Evolutionary conservation across 2,329 filamentous ascomycete genomes (phyloP).

Genomic region (Aspergillus fumigatiaffinis): DNA sequence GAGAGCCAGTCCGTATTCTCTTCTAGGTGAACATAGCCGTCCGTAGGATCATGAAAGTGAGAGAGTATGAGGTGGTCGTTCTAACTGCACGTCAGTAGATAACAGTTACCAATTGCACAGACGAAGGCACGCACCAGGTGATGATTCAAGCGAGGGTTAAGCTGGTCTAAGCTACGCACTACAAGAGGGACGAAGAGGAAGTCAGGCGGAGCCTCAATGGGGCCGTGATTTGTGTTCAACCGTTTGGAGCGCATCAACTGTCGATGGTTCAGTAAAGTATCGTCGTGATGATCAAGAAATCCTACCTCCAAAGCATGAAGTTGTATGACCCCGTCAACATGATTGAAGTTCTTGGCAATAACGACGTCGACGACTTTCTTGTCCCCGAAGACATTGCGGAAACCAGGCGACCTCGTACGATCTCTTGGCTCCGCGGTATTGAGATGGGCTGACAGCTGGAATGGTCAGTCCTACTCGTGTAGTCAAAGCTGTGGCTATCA

Average conservation of each 20-base stretch:
- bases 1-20: constrained; percentile 47
- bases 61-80: constrained; percentile 87
- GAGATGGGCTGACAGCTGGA: not conserved
- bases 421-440: constrained; percentile 17
- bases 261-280: constrained; percentile 24
- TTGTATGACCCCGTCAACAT: constrained; percentile 70
- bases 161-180: constrained; percentile 27
- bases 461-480: not conserved
- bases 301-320: constrained; percentile 66
- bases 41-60: constrained; percentile 70
- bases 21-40: constrained; percentile 73
- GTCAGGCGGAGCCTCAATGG: constrained; percentile 68
- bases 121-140: constrained; percentile 36
- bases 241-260: constrained; percentile 75
- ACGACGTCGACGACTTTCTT: constrained; percentile 72
- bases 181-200: constrained; percentile 81
- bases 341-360: constrained; percentile 74
- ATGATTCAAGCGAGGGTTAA: constrained; percentile 32
- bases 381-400: constrained; percentile 41
- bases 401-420: constrained; percentile 16
- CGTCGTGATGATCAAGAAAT: not conserved
- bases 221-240: constrained; percentile 69
- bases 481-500: not conserved
- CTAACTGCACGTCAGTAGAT: constrained; percentile 18
- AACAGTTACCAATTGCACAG: not conserved